A percentile compares a stretch with the other conserved stretches of the same genome.
phyloP scores from a whole-genome alignment of 805 yeast species.

The Schizosaccharomyces cryophilus region DNA sequence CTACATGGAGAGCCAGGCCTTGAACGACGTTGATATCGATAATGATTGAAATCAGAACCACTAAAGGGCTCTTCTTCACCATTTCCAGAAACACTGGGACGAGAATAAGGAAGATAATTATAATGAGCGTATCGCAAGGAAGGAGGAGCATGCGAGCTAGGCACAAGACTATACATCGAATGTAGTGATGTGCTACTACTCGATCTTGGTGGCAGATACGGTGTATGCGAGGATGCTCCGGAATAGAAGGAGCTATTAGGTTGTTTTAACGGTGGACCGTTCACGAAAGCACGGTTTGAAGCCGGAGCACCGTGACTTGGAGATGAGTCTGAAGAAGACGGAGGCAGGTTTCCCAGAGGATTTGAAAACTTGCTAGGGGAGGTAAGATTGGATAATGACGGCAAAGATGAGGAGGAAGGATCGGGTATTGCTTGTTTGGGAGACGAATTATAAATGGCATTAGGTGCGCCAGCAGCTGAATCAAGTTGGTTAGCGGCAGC shows the following conservation, averaged over 20 bases:
- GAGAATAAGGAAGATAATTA: not conserved
- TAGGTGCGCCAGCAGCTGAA: conserved; percentile 8
- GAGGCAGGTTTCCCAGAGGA: not conserved
- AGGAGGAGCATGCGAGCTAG: not conserved
- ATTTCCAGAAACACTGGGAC: not conserved
- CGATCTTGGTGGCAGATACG: conserved; percentile 3
- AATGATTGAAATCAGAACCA: conserved; percentile 9
- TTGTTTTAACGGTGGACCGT: not conserved
- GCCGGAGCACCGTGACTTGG: conserved; percentile 2
- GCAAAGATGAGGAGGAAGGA: not conserved
- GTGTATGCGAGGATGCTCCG: not conserved
- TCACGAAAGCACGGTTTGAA: not conserved
- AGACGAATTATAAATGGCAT: not conserved
- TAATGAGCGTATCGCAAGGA: not conserved
- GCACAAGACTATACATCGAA: conserved; percentile 5
- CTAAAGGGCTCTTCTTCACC: conserved; percentile 6
- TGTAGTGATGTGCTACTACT: conserved; percentile 9
- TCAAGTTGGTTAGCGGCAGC: conserved; percentile 24
- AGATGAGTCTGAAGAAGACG: not conserved
- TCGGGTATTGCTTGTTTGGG: not conserved
- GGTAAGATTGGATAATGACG: not conserved
- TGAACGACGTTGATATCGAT: conserved; percentile 15
- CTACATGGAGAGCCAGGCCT: conserved; percentile 20
- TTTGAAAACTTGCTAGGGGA: not conserved
- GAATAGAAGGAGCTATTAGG: not conserved